phyloP scores from a whole-genome alignment of 441 rosid species.

The Brassica balearica region DNA sequence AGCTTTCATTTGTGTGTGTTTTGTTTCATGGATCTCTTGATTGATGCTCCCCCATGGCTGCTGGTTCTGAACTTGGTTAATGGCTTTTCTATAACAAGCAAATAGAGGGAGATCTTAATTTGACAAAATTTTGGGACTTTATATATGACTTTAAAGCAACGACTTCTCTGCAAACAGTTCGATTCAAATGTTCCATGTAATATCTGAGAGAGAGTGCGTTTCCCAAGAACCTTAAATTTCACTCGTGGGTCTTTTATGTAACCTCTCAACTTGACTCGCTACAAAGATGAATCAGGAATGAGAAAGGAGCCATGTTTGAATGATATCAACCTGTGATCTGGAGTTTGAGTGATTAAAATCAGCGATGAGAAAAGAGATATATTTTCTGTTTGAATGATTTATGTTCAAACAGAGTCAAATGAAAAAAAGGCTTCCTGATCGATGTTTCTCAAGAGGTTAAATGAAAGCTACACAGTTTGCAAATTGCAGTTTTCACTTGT shows the following conservation, averaged over 20 bases:
- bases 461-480: not conserved
- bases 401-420: not conserved
- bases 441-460: not conserved
- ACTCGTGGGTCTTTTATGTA: no score
- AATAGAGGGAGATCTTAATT: not conserved
- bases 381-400: not conserved
- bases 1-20: not conserved
- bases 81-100: not conserved
- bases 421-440: not conserved
- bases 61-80: not conserved
- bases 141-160: not conserved
- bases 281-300: not conserved
- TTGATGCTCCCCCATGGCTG: not conserved
- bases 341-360: not conserved
- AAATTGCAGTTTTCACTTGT: no score
- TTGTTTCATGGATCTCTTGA: not conserved
- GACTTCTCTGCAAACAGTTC: not conserved
- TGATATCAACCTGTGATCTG: not conserved
- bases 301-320: not conserved
- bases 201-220: not conserved
- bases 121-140: not conserved
- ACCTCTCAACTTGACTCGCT: not conserved
- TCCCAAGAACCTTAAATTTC: not conserved
- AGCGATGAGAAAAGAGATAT: not conserved
- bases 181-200: not conserved